These are phyloP conservation scores for Casuarina equisetifolia DNA, from an alignment of 306 rosid genomes.

Conservation along the genomic window DNA sequence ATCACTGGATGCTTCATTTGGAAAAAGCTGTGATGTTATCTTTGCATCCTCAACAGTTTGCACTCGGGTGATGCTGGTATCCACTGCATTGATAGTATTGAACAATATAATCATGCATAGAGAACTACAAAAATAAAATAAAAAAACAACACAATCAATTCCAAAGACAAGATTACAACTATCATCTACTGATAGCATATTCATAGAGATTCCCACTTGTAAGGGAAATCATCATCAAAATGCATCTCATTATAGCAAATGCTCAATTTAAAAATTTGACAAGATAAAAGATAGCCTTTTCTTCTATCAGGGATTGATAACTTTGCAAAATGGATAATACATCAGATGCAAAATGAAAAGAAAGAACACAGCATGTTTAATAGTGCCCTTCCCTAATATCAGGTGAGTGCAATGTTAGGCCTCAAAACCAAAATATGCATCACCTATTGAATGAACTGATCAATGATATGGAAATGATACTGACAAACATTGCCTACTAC, in stretches of 20 bases:
- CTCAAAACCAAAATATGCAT: background rate
- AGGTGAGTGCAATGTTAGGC: slow-evolving; percentile 28
- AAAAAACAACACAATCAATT: slow-evolving; percentile 11
- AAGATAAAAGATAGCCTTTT: slow-evolving; percentile 3
- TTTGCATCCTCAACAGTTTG: slow-evolving; percentile 33
- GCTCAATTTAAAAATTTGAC: slow-evolving; percentile 3
- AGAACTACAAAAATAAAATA: slow-evolving; percentile 11
- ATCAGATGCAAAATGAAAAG: background rate
- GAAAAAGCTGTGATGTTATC: slow-evolving; percentile 32
- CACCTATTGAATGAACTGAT: slow-evolving; percentile 6
- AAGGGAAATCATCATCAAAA: slow-evolving; percentile 3
- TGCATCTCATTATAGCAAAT: background rate
- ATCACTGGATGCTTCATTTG: slow-evolving; percentile 33
- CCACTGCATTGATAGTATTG: slow-evolving; percentile 33
- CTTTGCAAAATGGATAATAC: slow-evolving; percentile 18
- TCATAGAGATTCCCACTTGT: background rate
- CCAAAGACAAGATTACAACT: background rate
- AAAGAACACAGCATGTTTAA: background rate
- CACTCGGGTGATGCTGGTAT: slow-evolving; percentile 24
- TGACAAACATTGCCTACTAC: slow-evolving; percentile 16
- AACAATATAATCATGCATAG: slow-evolving; percentile 22
- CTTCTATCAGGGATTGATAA: slow-evolving; percentile 3
- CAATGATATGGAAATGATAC: background rate
- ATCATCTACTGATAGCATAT: background rate
- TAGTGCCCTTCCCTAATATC: slow-evolving; percentile 10